Base-by-base conservation (phyloP, 148 eudicot genomes). In the Camellia granthamiana region DNA sequence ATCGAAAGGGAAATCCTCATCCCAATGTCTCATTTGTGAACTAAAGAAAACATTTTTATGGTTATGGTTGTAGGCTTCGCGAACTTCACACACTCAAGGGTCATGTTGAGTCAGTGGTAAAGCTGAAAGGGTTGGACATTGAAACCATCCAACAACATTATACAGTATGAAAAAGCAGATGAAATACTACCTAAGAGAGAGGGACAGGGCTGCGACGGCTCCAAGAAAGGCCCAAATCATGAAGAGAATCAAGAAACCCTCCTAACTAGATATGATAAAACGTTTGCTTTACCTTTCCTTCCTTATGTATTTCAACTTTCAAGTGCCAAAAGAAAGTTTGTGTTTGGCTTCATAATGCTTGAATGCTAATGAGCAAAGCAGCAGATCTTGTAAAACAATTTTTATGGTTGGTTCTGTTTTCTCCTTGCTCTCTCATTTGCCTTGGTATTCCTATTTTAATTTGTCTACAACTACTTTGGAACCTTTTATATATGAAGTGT, bases 41-140 rank as follows among this genome's bases (percentile, higher is more conserved):
- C 14, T 59, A 18, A 75, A 74, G 12, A 15, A 14, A 8, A 42
- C 13, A 51, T 62, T 1, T 19, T 51, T 63, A 7, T 47, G 14
- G 5, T 30, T 38, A 15, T 68, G 80, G 14, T 74, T 85, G 80
- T 44, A 92, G 97, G 95, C 95, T 93, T 44, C 91, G 97, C n/a
- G 97, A 93, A 89, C 79, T 91, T 82, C 92, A 86, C 81, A 93
- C 97, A n/a, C 93, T 93, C 78, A 93, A 93, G 78, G 97, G 97
- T 42, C 97, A 93, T 60, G 97, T 93, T 5, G 97, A 93, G 86
- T 93, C 97, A 0, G 97, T 91, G 70, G 97, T 91, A 83, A 93
- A 93, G 86, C 97, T 93, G 55, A 93, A 93, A 85, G 97, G 97
- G 59, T 87, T 92, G 54, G 97, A 92, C 81, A 91, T 92, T 54